phyloP scores from a whole-genome alignment of 345 rosid genomes.

The Eucalyptus sp. region DNA sequence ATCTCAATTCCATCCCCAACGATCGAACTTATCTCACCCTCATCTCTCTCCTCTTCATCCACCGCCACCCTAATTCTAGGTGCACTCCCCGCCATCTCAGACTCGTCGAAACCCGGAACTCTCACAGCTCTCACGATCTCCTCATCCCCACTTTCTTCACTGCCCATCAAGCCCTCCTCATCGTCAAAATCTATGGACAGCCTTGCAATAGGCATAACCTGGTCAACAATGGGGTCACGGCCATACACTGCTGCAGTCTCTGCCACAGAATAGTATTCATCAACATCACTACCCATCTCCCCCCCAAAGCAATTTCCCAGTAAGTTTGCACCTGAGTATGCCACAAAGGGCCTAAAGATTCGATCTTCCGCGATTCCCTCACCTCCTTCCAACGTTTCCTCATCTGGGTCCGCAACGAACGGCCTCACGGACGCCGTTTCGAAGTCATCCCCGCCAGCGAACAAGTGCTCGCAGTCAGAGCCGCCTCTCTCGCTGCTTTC shows the following conservation, averaged over 20 bases:
- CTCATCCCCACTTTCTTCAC: conserved; percentile 23
- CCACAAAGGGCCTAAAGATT: conserved; percentile 3
- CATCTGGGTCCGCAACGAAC: conserved; percentile 18
- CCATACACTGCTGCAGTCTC: not conserved
- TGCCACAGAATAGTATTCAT: not conserved
- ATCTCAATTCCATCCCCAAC: not conserved
- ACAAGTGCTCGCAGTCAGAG: not conserved
- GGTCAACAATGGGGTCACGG: not conserved
- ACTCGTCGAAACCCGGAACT: conserved; percentile 7
- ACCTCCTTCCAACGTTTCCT: conserved; percentile 20
- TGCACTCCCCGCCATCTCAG: not conserved
- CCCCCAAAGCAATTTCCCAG: not conserved
- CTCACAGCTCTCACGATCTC: conserved; percentile 6
- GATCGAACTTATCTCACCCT: not conserved
- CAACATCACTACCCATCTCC: not conserved
- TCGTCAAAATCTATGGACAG: conserved; percentile 55
- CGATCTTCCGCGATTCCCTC: conserved; percentile 5
- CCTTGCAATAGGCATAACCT: conserved; percentile 37
- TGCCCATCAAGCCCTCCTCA: conserved; percentile 15
- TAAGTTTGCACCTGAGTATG: not conserved
- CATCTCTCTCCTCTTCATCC: not conserved
- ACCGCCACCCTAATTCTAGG: not conserved
- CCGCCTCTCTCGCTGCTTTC: conserved; percentile 15
- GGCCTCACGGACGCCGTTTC: conserved; percentile 32
- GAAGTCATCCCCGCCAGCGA: conserved; percentile 19